Base-by-base conservation (phyloP, 495 filamentous ascomycete genomes). In the Cladorrhinum samala region DNA sequence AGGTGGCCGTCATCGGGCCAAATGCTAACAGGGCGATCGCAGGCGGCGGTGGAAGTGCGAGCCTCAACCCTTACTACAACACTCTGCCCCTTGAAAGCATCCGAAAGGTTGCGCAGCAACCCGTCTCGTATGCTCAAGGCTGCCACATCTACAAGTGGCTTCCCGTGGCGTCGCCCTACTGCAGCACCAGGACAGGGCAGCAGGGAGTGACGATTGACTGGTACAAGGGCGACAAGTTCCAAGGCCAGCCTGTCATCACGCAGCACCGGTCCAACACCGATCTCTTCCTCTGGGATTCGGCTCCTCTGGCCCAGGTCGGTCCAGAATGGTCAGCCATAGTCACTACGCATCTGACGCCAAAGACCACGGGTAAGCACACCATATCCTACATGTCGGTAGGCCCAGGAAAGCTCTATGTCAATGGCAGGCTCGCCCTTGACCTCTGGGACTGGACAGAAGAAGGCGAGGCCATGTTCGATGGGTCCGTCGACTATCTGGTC, bases 41-140 rank as follows among this genome's bases (percentile, higher is more conserved):
- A 46, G 84, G 86, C 47, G 89, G 90, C 38, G 90, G 90, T 52
- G 88, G 90, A 8, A 91, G 86, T 55, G 88, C 89, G 1, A 84
- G 82, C 44, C 69, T 94, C 24, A 83, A 84, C 54, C 83, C 89
- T 3, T 92, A 95, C 65, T 92, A 93, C 66, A 83, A 78, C 17
- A 82, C 79, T 0, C 63, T 79, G 8, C 80, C 80, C 5, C 71
- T 81, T 13, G 79, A 80, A 36, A 80, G 77, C 57, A 81, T 82
- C 54, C 70, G 64, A 17, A 63, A 61, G 33, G 64, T 70, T 0
- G 71, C 76, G 6, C 60, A 74, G 24, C 66, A 72, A 46, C 70
- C 77, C 36, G 76, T 83, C 23, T 60, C 62, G 4, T 83, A 73
- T 51, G 76, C 77, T 19, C 66, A 71, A 50, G 80, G 80, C 30